These are phyloP conservation scores for Mucor piriformis DNA, from an alignment of 371 early-diverging fungal genomes.

Conservation along the genomic window DNA sequence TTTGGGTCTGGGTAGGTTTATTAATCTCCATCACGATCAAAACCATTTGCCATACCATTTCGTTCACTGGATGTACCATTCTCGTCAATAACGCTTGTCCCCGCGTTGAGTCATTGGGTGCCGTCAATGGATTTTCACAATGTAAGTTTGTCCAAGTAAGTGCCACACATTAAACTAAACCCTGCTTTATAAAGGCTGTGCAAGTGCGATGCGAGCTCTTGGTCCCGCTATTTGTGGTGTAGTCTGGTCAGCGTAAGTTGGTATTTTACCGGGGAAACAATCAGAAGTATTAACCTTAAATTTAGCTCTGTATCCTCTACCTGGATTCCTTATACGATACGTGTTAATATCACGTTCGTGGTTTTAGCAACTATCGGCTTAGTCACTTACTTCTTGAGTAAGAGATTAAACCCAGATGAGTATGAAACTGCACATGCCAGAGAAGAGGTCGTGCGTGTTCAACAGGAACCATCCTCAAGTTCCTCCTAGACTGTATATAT, in stretches of 20 bases:
- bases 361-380: constrained; percentile 25
- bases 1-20: constrained; percentile 53
- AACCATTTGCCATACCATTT: constrained; percentile 39
- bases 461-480: background rate
- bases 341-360: constrained; percentile 33
- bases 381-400: constrained; percentile 29
- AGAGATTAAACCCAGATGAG: constrained; percentile 23
- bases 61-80: constrained; percentile 39
- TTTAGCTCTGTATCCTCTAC: constrained; percentile 30
- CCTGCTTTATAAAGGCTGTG: constrained; percentile 30
- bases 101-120: constrained; percentile 33
- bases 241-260: constrained; percentile 48
- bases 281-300: background rate
- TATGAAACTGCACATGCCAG: constrained; percentile 29
- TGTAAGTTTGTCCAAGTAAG: constrained; percentile 28
- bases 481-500: background rate
- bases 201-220: constrained; percentile 44
- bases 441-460: constrained; percentile 22
- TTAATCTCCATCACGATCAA: constrained; percentile 32
- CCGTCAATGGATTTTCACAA: constrained; percentile 47
- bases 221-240: constrained; percentile 51
- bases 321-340: constrained; percentile 30
- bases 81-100: constrained; percentile 43
- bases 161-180: background rate
- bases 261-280: too few species aligned